Evolutionary conservation across 2,329 filamentous ascomycete species (phyloP).

Genomic region (Calonectria pseudoreteaudii): DNA sequence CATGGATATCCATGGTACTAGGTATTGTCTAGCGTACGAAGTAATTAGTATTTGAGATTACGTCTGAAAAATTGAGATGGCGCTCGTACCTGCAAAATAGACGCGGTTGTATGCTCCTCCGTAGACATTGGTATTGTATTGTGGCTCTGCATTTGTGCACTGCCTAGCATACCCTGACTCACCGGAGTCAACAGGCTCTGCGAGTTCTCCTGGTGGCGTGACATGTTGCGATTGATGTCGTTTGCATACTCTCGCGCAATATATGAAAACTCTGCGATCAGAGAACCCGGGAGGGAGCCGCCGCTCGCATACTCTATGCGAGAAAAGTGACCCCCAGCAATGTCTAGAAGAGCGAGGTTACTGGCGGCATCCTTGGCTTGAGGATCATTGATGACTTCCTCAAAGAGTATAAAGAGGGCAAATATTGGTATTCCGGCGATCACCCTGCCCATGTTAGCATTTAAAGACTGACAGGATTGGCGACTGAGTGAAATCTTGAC

Average conservation of each 20-base stretch:
- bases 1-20: neutral
- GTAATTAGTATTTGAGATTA: neutral
- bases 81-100: slow-evolving; percentile 11
- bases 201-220: neutral
- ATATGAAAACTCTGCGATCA: slow-evolving; percentile 35
- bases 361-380: slow-evolving; percentile 27
- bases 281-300: slow-evolving; percentile 28
- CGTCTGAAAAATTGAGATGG: neutral
- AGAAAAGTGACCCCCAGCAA: slow-evolving; percentile 35
- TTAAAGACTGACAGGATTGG: neutral
- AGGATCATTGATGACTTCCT: slow-evolving; percentile 35
- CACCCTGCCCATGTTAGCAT: slow-evolving; percentile 27
- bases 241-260: slow-evolving; percentile 39
- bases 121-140: neutral
- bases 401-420: slow-evolving; percentile 37
- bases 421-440: slow-evolving; percentile 34
- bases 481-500: neutral
- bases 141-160: neutral
- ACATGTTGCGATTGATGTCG: neutral
- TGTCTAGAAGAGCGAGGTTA: slow-evolving; percentile 34
- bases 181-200: neutral
- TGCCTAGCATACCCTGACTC: neutral
- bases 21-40: neutral
- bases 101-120: neutral
- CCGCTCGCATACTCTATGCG: slow-evolving; percentile 35